Conservation (phyloP, 2,329 filamentous ascomycete genomes). For the Pseudogymnoascus sp. region DNA sequence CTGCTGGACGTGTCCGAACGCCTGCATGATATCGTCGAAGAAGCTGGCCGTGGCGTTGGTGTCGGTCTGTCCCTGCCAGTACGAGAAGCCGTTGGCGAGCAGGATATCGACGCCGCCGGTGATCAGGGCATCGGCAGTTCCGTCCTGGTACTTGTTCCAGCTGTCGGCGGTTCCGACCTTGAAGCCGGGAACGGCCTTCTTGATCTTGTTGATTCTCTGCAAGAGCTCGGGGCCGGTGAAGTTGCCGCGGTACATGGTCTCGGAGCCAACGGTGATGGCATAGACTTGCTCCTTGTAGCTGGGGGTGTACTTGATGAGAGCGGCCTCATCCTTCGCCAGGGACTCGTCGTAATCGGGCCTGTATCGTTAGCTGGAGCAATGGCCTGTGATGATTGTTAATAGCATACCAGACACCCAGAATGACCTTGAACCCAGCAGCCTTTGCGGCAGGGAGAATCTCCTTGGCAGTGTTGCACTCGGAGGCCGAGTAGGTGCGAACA, state of each 20-base stretch:
- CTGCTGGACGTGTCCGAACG: constrained; percentile 54
- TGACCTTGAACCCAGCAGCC: constrained; percentile 55
- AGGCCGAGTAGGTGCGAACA: constrained; percentile 60
- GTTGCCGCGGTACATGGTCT: constrained; percentile 62
- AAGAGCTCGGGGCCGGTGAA: constrained; percentile 54
- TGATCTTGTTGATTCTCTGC: constrained; percentile 54
- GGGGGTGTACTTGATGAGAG: constrained; percentile 42
- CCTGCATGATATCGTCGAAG: constrained; percentile 60
- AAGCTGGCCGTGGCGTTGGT: constrained; percentile 53
- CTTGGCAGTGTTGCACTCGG: constrained; percentile 57
- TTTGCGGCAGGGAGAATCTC: constrained; percentile 59
- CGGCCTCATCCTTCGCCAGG: constrained; percentile 52
- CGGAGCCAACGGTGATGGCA: constrained; percentile 63
- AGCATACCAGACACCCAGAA: constrained; percentile 61
- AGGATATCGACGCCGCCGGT: constrained; percentile 47
- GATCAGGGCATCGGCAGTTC: constrained; percentile 58
- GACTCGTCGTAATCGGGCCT: constrained; percentile 57
- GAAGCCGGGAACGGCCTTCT: constrained; percentile 45
- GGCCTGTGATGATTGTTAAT: neutral
- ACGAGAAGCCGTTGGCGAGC: constrained; percentile 62
- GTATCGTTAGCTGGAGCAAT: neutral
- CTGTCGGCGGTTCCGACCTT: constrained; percentile 62
- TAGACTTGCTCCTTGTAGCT: constrained; percentile 53
- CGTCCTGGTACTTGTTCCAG: constrained; percentile 66
- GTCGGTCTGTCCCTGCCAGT: constrained; percentile 58